A percentile compares a stretch with the other conserved stretches of the same genome.
Conservation (phyloP, 179 eudicot genomes). For the Heliamphora pulchella region DNA sequence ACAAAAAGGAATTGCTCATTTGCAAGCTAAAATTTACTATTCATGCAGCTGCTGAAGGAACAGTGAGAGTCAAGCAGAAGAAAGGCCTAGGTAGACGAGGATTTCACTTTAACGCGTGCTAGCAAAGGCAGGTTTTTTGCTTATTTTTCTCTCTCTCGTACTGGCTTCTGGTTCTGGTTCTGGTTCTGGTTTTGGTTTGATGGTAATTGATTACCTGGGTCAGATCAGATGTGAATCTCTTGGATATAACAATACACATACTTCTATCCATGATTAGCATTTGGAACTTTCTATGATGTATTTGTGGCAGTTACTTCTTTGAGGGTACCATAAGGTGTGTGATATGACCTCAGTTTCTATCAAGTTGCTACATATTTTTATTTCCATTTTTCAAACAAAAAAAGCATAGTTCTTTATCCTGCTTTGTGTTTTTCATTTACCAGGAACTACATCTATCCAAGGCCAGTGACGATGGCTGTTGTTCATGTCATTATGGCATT, state of each 20-base stretch:
- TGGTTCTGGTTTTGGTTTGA: no score
- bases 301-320: constrained; percentile 32
- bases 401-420: neutral
- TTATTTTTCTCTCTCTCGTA: constrained; percentile 29
- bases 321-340: constrained; percentile 24
- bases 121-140: constrained; percentile 34
- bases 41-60: constrained; percentile 38
- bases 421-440: constrained; percentile 5
- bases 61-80: constrained; percentile 27
- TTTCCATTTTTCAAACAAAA: no score
- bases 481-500: constrained; percentile 31
- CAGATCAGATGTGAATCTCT: constrained; percentile 33
- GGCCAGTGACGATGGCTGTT: constrained; percentile 35
- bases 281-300: constrained; percentile 36
- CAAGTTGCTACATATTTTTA: neutral
- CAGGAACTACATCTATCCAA: constrained; percentile 33
- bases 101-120: constrained; percentile 31
- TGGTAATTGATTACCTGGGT: constrained; percentile 32
- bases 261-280: constrained; percentile 39
- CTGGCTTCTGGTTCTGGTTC: constrained; percentile 31
- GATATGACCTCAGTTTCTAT: neutral
- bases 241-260: constrained; percentile 20
- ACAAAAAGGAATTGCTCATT: constrained; percentile 31
- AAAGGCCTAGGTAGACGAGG: constrained; percentile 34
- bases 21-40: constrained; percentile 38